phyloP scores from a whole-genome alignment of 768 basidiomycete genomes.

The Serpula lacrymans region DNA sequence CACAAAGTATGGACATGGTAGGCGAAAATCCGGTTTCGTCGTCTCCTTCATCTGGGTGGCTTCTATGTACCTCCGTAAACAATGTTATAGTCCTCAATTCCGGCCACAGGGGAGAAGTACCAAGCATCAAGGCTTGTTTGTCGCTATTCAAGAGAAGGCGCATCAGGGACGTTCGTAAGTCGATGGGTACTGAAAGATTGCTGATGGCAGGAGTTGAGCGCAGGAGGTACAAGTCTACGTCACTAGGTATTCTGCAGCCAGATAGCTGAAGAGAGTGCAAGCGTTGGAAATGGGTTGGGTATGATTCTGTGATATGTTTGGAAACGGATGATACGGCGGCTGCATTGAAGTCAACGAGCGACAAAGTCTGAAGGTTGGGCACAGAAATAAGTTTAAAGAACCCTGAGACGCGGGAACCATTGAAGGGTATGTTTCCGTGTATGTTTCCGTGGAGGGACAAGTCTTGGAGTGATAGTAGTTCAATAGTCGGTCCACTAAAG shows the following conservation, averaged over 20 bases:
- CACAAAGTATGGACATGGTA: slow-evolving; percentile 26
- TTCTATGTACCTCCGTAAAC: no score
- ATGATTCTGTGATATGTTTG: slow-evolving; percentile 32
- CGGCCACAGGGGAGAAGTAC: slow-evolving; percentile 28
- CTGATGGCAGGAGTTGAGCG: slow-evolving; percentile 30
- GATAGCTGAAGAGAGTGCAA: slow-evolving; percentile 29
- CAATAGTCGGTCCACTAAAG: slow-evolving; percentile 27
- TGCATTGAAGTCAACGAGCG: slow-evolving; percentile 22
- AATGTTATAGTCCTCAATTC: slow-evolving; percentile 27
- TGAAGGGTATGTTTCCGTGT: slow-evolving; percentile 32
- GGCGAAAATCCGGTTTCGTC: slow-evolving; percentile 28
- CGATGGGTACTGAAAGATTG: slow-evolving; percentile 31
- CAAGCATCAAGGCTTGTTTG: slow-evolving; percentile 29
- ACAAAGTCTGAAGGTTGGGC: slow-evolving; percentile 21
- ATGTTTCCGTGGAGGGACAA: slow-evolving; percentile 29
- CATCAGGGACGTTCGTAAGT: slow-evolving; percentile 27
- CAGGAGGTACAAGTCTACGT: slow-evolving; percentile 31
- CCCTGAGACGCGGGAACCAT: no score
- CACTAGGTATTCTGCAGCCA: slow-evolving; percentile 32
- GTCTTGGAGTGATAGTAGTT: slow-evolving; percentile 26
- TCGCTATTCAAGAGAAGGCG: slow-evolving; percentile 31
- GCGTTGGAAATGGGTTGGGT: slow-evolving; percentile 31
- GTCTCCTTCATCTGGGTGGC: slow-evolving; percentile 27
- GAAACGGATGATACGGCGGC: slow-evolving; percentile 29
- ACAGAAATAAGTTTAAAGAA: slow-evolving; percentile 33